Conservation (phyloP, 2,329 filamentous ascomycete species). For the Epichloe gansuensis region DNA sequence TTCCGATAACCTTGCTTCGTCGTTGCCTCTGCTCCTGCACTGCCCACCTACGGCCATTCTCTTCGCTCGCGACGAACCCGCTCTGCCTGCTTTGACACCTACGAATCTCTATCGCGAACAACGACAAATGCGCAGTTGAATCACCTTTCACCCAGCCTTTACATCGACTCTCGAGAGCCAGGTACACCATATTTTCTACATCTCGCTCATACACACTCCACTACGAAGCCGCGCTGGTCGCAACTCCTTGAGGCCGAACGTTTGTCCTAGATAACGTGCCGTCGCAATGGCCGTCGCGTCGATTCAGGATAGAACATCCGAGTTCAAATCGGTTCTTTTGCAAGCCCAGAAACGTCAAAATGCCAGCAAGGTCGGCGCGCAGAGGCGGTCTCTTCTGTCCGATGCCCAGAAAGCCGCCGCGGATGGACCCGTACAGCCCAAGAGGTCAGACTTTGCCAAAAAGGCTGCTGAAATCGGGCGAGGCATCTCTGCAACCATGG, state of each 20-base stretch:
- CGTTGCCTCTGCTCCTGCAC: neutral
- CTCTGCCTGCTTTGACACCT: neutral
- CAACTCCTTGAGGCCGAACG: constrained; percentile 10
- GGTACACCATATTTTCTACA: neutral
- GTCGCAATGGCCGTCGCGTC: constrained; percentile 52
- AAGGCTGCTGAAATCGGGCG: constrained; percentile 84
- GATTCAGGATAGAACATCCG: constrained; percentile 91
- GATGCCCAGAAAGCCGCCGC: constrained; percentile 57
- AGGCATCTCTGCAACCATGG: constrained; percentile 86
- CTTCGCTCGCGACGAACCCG: neutral
- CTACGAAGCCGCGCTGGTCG: constrained; percentile 23
- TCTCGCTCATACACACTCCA: neutral
- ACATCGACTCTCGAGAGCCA: neutral
- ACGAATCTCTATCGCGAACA: neutral
- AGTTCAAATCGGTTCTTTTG: constrained; percentile 84
- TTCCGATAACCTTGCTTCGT: neutral
- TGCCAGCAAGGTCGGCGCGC: constrained; percentile 62
- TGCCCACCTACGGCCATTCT: neutral
- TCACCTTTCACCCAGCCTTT: neutral
- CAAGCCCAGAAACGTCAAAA: constrained; percentile 75
- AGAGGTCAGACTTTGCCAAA: constrained; percentile 82
- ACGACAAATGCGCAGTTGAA: neutral
- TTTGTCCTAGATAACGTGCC: neutral
- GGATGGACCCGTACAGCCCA: constrained; percentile 40
- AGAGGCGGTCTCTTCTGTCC: constrained; percentile 68